Percentiles rank a stretch among this genome's conserved stretches.
Conservation (phyloP, 2,329 filamentous ascomycete genomes). For the Berkeleyomyces basicola region DNA sequence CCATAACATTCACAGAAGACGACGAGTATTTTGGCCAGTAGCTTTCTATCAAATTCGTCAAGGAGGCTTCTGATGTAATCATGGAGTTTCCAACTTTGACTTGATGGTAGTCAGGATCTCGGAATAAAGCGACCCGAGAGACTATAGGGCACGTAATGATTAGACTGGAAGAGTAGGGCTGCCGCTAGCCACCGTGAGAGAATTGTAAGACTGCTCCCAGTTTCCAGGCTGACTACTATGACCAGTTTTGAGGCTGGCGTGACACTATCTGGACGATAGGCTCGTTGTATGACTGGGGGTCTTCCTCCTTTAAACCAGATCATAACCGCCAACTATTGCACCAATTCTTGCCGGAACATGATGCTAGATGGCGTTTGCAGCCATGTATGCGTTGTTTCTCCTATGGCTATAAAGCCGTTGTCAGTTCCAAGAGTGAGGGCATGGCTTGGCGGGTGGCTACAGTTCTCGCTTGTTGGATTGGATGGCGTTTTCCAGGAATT, state of each 20-base stretch:
- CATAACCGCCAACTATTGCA: background rate
- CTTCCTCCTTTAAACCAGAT: background rate
- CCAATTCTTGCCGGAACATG: background rate
- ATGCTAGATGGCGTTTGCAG: background rate
- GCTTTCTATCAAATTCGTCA: no score
- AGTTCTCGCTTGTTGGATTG: slow-evolving; percentile 10
- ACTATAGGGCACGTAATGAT: background rate
- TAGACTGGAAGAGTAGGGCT: no score
- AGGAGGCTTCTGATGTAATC: no score
- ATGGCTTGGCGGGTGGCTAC: slow-evolving; percentile 5
- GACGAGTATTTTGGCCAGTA: no score
- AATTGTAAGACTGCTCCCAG: background rate
- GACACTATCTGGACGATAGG: background rate
- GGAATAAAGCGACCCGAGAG: background rate
- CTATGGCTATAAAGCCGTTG: background rate
- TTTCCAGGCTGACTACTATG: background rate
- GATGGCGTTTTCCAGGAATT: background rate
- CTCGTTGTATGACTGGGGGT: background rate
- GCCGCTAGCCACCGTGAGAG: no score
- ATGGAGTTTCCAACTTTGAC: no score
- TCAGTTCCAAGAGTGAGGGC: background rate
- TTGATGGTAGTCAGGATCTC: no score
- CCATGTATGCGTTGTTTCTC: background rate
- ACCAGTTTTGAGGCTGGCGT: background rate
- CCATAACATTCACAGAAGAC: no score